Evolutionary conservation across 495 filamentous ascomycete genomes (phyloP).

Genomic region (Lichina pygmaea): DNA sequence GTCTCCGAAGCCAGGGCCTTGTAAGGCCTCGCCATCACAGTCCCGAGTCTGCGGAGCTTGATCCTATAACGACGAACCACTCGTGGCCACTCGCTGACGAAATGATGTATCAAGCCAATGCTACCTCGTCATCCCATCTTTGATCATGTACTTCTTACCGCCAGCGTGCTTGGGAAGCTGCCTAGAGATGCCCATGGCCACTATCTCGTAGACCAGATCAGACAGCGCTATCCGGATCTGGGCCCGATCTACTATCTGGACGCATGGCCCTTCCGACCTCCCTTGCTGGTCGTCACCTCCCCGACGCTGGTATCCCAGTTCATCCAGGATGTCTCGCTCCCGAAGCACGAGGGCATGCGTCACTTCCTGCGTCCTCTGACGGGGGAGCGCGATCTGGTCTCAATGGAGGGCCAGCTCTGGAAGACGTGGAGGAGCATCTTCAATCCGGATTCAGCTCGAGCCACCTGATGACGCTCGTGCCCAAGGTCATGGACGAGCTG

Average conservation of each 20-base stretch:
- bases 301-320: slow-evolving; percentile 19
- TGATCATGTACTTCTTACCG: slow-evolving; percentile 7
- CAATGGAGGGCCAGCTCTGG: slow-evolving; percentile 10
- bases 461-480: slow-evolving; percentile 12
- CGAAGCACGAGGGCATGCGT: slow-evolving; percentile 5
- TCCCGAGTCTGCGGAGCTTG: no score
- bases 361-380: slow-evolving; percentile 7
- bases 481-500: slow-evolving; percentile 9
- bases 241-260: slow-evolving; percentile 13
- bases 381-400: slow-evolving; percentile 9
- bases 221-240: slow-evolving; percentile 7
- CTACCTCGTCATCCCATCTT: slow-evolving; percentile 7
- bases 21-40: slow-evolving; percentile 1
- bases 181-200: slow-evolving; percentile 9
- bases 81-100: not conserved
- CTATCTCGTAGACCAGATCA: slow-evolving; percentile 5
- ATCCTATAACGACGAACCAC: not conserved
- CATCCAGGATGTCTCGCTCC: slow-evolving; percentile 4
- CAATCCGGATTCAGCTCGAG: slow-evolving; percentile 12
- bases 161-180: slow-evolving; percentile 2
- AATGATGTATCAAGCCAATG: slow-evolving; percentile 5
- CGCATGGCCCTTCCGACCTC: slow-evolving; percentile 9
- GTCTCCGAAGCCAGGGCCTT: not conserved
- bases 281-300: slow-evolving; percentile 14
- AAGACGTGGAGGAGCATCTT: slow-evolving; percentile 12